These are phyloP conservation scores for Phytophthora lateralis DNA, from an alignment of 352 stramenopile species.

Conservation along the genomic window DNA sequence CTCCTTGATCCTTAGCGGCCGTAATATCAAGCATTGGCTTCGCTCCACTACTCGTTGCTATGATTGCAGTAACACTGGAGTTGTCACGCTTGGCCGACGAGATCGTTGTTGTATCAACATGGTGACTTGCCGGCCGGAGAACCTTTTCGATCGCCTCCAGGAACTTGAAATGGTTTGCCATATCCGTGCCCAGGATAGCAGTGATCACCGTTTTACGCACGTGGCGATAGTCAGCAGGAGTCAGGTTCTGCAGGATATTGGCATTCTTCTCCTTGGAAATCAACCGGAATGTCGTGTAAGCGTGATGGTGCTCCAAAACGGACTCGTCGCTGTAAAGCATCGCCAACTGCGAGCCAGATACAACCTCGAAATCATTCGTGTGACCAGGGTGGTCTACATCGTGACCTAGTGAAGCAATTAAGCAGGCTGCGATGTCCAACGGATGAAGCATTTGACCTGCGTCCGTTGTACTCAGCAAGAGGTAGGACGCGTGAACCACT, in stretches of 20 bases:
- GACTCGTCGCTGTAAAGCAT: slow-evolving; percentile 90
- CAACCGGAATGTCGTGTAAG: slow-evolving; percentile 86
- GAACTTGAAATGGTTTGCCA: slow-evolving; percentile 90
- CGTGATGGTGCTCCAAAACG: slow-evolving; percentile 91
- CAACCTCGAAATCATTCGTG: slow-evolving; percentile 90
- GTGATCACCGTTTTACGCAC: slow-evolving; percentile 90
- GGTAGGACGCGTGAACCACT: slow-evolving; percentile 85
- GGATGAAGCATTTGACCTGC: slow-evolving; percentile 72
- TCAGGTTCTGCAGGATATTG: slow-evolving; percentile 86
- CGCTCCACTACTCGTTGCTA: slow-evolving; percentile 27
- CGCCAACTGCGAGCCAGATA: slow-evolving; percentile 76
- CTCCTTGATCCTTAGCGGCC: slow-evolving; percentile 19
- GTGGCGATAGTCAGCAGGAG: slow-evolving; percentile 71
- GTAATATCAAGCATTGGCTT: slow-evolving; percentile 31
- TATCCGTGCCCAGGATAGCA: slow-evolving; percentile 90
- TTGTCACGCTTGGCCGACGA: slow-evolving; percentile 47
- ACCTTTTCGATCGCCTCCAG: slow-evolving; percentile 79
- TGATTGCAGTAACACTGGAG: slow-evolving; percentile 29
- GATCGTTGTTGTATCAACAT: slow-evolving; percentile 52
- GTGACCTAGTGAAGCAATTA: slow-evolving; percentile 89
- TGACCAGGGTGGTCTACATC: slow-evolving; percentile 92
- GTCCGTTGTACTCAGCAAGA: slow-evolving; percentile 80
- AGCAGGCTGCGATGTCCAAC: slow-evolving; percentile 83
- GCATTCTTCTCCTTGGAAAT: slow-evolving; percentile 84
- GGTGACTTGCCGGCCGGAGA: slow-evolving; percentile 57